Conservation (phyloP, 2,329 filamentous ascomycete species). For the Fusarium concolor region DNA sequence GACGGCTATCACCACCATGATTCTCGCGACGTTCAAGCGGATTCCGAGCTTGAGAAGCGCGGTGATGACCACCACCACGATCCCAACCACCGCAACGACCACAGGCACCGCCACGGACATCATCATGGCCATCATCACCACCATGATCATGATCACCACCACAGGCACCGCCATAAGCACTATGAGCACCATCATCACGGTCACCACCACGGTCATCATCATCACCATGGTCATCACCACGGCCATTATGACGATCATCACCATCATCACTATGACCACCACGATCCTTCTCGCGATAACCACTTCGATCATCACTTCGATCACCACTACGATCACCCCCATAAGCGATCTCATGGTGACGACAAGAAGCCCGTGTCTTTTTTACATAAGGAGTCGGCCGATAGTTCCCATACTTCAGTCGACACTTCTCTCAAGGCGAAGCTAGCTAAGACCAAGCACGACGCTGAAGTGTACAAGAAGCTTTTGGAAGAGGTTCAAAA, state of each 20-base stretch:
- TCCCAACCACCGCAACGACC: background rate
- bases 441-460: background rate
- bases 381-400: background rate
- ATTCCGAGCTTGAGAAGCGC: too few relatives aligned
- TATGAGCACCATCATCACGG: conserved; percentile 1
- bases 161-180: conserved; percentile 1
- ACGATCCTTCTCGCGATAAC: background rate
- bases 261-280: background rate
- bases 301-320: background rate
- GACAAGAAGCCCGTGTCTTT: background rate
- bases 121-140: background rate
- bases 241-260: background rate
- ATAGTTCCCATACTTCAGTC: background rate
- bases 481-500: background rate
- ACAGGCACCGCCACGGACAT: conserved; percentile 8
- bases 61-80: background rate
- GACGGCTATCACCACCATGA: too few relatives aligned
- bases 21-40: too few relatives aligned
- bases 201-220: background rate
- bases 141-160: conserved; percentile 1
- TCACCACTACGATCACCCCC: background rate
- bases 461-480: background rate
- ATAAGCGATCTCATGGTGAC: background rate
- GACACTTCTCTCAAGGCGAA: background rate
- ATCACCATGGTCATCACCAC: background rate